Base-by-base conservation (phyloP, 371 early-diverging fungal species). In the Agmasoma carcini region DNA sequence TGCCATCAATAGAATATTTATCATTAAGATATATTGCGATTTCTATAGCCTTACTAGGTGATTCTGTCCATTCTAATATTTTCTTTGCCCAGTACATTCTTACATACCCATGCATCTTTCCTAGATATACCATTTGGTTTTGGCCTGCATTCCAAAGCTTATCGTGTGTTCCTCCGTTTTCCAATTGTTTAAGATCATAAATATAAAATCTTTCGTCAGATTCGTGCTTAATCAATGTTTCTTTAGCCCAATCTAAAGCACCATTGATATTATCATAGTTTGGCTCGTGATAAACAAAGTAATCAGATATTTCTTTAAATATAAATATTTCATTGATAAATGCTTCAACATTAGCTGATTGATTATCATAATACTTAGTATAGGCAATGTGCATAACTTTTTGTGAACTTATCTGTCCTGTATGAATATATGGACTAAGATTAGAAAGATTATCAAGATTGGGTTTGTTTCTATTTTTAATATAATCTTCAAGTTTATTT, bases 261-360 rank as follows among this genome's bases (percentile, higher is more conserved):
- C 64, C 64, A 5, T 51, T 22, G n/a, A 63, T 29, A 43, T 58
- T 63, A 49, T 63, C 64, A 49, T 63, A 63, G 49, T 63, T 48
- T 22, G 33, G 30, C 9, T 63, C 37, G 36, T 59, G 51, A 9
- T 14, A 39, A 45, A 51, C 51, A 25, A 57, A 63, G 37, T 63
- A 48, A 19, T 63, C 64, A 15, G 64, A 22, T 22, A 53, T 56
- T 49, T 63, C 64, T 49, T 46, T 56, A 57, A 57, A 57, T 17
- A 63, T 30, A 53, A 63, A 56, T 2, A 58, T 44, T 38, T 63
- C 64, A 22, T 57, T 41, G 2, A 57, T 5, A 53, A 52, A 63
- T 2, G 25, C 25, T 1, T 56, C 48, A 11, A 57, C 17, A 47
- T 56, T 57, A 30, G 30, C 31, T 5, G 39, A 37, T n/a, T 56